A percentile compares a stretch with the other conserved stretches of the same genome.
phyloP scores from a whole-genome alignment of 2,329 filamentous ascomycete genomes.

The Beauveria caledonica region DNA sequence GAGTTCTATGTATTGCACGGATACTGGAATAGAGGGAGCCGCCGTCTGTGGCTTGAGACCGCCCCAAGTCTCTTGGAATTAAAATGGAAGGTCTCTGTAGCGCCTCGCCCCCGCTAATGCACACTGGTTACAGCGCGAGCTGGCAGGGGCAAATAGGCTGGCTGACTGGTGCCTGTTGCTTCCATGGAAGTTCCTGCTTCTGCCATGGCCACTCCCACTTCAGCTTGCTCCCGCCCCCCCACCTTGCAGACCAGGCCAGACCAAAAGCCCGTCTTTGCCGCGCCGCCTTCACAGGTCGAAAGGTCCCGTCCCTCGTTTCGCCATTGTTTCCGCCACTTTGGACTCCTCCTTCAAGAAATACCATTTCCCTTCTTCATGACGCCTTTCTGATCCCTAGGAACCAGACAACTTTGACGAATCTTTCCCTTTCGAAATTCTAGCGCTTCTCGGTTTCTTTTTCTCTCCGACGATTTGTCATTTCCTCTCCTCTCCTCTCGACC shows the following conservation, averaged over 20 bases:
- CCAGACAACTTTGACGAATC: background rate
- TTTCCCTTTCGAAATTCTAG: background rate
- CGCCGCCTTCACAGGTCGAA: background rate
- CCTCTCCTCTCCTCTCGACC: background rate
- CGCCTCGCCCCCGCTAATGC: background rate
- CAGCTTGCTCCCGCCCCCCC: background rate
- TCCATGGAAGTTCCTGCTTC: too few species aligned
- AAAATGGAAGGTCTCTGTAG: background rate
- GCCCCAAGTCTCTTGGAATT: too few species aligned
- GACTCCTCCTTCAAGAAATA: background rate
- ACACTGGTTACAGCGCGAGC: background rate
- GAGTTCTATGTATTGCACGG: background rate
- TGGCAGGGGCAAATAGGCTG: too few species aligned
- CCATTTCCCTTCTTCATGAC: background rate
- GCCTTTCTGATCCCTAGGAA: background rate
- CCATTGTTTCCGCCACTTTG: background rate
- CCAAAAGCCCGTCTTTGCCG: background rate
- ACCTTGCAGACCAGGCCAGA: background rate
- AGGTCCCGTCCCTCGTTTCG: constrained; percentile 3
- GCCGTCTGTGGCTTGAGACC: background rate
- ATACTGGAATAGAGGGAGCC: background rate
- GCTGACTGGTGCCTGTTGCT: too few species aligned
- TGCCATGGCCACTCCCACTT: too few species aligned
- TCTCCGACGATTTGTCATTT: background rate
- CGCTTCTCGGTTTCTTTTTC: background rate